Evolutionary conservation across 2,329 filamentous ascomycete species (phyloP).

Genomic region (Periconia macrospinosa): DNA sequence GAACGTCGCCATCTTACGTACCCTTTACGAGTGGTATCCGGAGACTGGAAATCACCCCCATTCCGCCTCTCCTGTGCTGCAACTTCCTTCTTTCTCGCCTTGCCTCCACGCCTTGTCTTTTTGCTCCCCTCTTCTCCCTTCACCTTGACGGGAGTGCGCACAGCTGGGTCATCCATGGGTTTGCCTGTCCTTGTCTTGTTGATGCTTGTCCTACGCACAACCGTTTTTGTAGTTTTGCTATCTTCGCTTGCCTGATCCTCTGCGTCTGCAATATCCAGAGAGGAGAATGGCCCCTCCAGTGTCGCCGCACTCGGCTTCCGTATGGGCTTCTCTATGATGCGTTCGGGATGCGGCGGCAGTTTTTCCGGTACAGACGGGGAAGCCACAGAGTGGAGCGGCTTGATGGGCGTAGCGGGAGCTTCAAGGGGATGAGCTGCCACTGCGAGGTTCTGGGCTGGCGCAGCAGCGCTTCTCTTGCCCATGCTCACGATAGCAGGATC

Average conservation of each 20-base stretch:
- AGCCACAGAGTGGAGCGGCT: slow-evolving; percentile 39
- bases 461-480: slow-evolving; percentile 40
- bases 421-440: slow-evolving; percentile 33
- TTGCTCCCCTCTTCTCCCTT: slow-evolving; percentile 45
- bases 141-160: slow-evolving; percentile 11
- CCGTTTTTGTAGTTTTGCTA: slow-evolving; percentile 25
- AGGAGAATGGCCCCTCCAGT: slow-evolving; percentile 44
- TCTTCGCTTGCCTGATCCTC: slow-evolving; percentile 42
- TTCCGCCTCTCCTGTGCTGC: slow-evolving; percentile 45
- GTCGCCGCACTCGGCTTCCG: slow-evolving; percentile 43
- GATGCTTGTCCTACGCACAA: slow-evolving; percentile 39
- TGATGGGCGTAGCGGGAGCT: slow-evolving; percentile 48
- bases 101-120: slow-evolving; percentile 50
- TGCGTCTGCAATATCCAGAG: slow-evolving; percentile 43
- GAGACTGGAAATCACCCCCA: slow-evolving; percentile 26
- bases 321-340: slow-evolving; percentile 28
- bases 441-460: slow-evolving; percentile 19
- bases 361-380: slow-evolving; percentile 39
- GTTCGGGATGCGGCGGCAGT: slow-evolving; percentile 42
- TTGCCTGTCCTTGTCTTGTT: slow-evolving; percentile 45
- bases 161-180: slow-evolving; percentile 40
- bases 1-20: slow-evolving; percentile 35
- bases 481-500: slow-evolving; percentile 83
- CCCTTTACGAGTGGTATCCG: slow-evolving; percentile 35
- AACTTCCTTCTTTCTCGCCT: slow-evolving; percentile 49